phyloP scores from a whole-genome alignment of 2,329 filamentous ascomycete species.

The Paracamarosporium sp. region DNA sequence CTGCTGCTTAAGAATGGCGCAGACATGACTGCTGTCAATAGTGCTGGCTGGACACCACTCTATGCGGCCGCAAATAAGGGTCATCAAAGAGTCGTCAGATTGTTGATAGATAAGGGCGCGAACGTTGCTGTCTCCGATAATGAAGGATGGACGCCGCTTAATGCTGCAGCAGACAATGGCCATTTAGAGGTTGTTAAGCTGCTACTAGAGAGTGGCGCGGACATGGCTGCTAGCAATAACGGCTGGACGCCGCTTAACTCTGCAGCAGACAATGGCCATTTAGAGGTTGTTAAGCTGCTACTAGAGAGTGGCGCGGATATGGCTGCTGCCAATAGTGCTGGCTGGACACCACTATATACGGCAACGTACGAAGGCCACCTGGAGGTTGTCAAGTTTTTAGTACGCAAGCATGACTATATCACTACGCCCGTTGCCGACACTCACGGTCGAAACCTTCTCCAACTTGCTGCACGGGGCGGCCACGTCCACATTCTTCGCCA shows the following conservation, averaged over 20 bases:
- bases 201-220: no score
- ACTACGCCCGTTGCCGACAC: no score
- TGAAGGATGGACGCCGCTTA: neutral
- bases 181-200: neutral
- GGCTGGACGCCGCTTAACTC: constrained; percentile 2
- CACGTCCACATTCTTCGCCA: constrained; percentile 7
- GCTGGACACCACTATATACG: no score
- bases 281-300: no score
- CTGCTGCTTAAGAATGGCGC: constrained; percentile 9
- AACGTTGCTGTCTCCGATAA: neutral
- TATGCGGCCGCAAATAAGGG: no score
- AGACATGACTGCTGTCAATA: neutral
- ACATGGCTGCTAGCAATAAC: no score
- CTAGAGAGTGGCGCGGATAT: constrained; percentile 10
- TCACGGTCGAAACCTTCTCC: constrained; percentile 8
- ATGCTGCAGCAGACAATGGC: neutral
- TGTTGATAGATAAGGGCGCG: neutral
- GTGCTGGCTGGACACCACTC: neutral
- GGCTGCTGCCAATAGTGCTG: neutral
- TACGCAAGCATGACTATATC: no score
- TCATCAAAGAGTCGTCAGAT: neutral
- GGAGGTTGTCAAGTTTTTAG: no score
- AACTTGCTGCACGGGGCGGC: constrained; percentile 11
- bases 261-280: constrained; percentile 13
- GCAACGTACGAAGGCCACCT: no score